Evolutionary conservation across 164 flowering plant genomes (phyloP).

Genomic region (Chimonanthus salicifolius): DNA sequence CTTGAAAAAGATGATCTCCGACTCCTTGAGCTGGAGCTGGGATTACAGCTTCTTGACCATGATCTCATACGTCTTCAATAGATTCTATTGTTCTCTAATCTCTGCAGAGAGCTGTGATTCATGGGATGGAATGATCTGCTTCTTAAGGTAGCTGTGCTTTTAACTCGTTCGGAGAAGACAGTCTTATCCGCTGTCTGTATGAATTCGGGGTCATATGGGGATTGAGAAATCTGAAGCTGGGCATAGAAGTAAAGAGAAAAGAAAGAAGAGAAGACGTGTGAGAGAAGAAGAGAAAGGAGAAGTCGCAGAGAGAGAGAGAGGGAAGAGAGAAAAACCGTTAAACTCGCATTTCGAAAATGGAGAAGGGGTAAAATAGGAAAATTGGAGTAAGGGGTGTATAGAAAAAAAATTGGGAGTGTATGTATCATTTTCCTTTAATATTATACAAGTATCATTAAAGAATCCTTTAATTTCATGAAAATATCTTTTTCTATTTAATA

Average conservation of each 20-base stretch:
- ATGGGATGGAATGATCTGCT: conserved; percentile 64
- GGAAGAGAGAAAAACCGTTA: too few relatives aligned
- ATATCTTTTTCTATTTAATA: too few relatives aligned
- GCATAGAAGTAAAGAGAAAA: conserved; percentile 34
- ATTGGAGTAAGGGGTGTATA: too few relatives aligned
- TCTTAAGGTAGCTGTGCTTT: conserved; percentile 61
- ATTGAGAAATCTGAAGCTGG: conserved; percentile 81
- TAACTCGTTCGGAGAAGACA: conserved; percentile 68
- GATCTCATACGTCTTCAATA: conserved; percentile 69
- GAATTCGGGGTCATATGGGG: conserved; percentile 59
- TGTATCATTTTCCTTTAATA: too few relatives aligned
- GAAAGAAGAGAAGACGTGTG: too few relatives aligned
- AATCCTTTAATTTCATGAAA: too few relatives aligned
- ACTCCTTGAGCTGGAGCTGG: conserved; percentile 37
- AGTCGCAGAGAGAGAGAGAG: too few relatives aligned
- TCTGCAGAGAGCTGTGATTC: conserved; percentile 64
- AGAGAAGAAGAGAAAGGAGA: too few relatives aligned
- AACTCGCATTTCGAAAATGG: too few relatives aligned
- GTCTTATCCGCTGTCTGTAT: conserved; percentile 65
- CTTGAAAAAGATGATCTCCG: conserved; percentile 28
- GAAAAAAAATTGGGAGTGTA: too few relatives aligned
- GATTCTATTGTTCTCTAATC: conserved; percentile 74
- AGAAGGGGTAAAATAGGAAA: too few relatives aligned
- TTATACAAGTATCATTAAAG: too few relatives aligned
- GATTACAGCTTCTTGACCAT: conserved; percentile 52